Evolutionary conservation across 2,329 filamentous ascomycete species (phyloP).

Genomic region (Apiospora aurea): DNA sequence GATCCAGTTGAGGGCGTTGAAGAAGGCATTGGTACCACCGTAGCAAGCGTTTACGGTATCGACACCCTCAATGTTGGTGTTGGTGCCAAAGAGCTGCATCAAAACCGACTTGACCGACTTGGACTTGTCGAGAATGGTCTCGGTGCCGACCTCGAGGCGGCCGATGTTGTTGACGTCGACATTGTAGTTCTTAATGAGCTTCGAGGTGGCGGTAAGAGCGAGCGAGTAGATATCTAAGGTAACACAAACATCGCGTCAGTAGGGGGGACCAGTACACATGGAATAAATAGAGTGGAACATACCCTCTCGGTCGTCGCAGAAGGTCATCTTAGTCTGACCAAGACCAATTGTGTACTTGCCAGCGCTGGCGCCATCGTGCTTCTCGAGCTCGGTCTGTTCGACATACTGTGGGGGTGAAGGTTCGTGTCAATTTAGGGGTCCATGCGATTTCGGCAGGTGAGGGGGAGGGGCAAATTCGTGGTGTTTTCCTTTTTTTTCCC

Average conservation of each 20-base stretch:
- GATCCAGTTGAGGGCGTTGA: constrained; percentile 86
- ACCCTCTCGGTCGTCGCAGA: constrained; percentile 91
- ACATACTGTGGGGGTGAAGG: constrained; percentile 67
- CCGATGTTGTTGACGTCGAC: constrained; percentile 81
- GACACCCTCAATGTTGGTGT: constrained; percentile 84
- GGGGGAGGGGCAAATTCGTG: constrained; percentile 25
- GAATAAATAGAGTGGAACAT: constrained; percentile 41
- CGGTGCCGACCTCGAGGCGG: constrained; percentile 83
- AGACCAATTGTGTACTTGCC: constrained; percentile 93
- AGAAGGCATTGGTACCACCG: constrained; percentile 83
- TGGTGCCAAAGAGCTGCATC: constrained; percentile 86
- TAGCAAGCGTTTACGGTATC: constrained; percentile 89
- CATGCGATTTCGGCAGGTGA: constrained; percentile 33
- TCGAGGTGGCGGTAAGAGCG: constrained; percentile 78
- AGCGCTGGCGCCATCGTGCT: constrained; percentile 81
- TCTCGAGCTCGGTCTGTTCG: constrained; percentile 82
- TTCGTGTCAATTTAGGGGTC: constrained; percentile 35
- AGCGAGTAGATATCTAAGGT: constrained; percentile 84
- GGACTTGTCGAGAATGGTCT: constrained; percentile 88
- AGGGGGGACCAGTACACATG: constrained; percentile 32
- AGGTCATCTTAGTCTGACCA: constrained; percentile 91
- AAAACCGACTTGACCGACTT: constrained; percentile 90
- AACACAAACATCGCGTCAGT: constrained; percentile 18
- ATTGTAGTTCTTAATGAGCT: constrained; percentile 82
- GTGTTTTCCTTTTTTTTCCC: constrained; percentile 20